Evolutionary conservation across 2,329 filamentous ascomycete genomes (phyloP), one percentile per base, ranked within the genome.

Genomic region (Pseudogymnoascus pannorum): DNA sequence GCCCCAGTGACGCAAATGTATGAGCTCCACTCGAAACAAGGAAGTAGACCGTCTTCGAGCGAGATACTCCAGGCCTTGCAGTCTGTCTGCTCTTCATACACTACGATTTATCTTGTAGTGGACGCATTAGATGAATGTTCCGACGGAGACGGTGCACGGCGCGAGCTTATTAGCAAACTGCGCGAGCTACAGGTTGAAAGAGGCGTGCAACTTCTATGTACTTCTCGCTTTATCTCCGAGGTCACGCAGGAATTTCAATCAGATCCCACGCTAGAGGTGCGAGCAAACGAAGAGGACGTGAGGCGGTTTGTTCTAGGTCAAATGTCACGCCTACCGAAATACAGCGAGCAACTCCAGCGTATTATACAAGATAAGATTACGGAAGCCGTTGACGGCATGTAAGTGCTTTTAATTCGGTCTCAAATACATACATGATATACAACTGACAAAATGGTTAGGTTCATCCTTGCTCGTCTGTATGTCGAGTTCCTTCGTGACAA

Each of bases 311-410:
- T 75, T 2, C 58, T 68, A 9, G 62, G 62, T 12, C 63, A 67
- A 11, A 64, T 74, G 35, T 57, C 33, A n/a, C 40, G 62, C 3
- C 62, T 69, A 11, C 65, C 64, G 40, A 20, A 2, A 5, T 66
- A 57, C 7, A 64, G 63, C 14, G 11, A 14, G 4, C 5, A 63
- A 3, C 58, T 72, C 6, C 68, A 68, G 62, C 42, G 64, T 9
- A 62, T 68, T n/a, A 66, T 72, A 26, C 65, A 64, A 6, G 16
- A 14, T 1, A 24, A 20, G 4, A 69, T 74, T 18, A 54, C 63
- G 0, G 60, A 66, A 16, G 59, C 65, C 5, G 67, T 66, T 0
- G 64, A 70, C 44, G 72, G 71, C 61, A 73, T 73, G 71, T 73
- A 63, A 38, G 72, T 68, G 69, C 60, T 36, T 26, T 4, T 33